These are phyloP conservation scores for Mortierella alpina DNA, from an alignment of 192 early-diverging fungal species.

Conservation along the genomic window DNA sequence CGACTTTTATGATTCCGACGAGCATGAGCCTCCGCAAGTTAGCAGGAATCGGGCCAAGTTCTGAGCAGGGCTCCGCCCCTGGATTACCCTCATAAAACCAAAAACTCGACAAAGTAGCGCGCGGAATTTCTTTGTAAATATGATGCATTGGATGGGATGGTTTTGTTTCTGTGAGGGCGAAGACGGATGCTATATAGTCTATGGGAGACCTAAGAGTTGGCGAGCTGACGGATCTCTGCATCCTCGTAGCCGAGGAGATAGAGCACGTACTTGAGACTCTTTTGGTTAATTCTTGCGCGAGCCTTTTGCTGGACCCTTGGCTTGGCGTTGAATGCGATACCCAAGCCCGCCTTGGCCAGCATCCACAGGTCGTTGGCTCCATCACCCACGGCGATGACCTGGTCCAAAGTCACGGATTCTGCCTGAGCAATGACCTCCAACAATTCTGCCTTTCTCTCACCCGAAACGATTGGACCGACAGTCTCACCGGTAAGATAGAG, in stretches of 20 bases:
- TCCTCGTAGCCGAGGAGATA: slow-evolving; percentile 91
- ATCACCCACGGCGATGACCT: slow-evolving; percentile 98
- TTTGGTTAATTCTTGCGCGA: slow-evolving; percentile 90
- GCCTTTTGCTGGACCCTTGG: slow-evolving; percentile 95
- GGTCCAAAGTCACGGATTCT: slow-evolving; percentile 85
- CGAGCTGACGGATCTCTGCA: slow-evolving; percentile 75
- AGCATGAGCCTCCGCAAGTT: slow-evolving; percentile 40
- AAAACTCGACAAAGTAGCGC: no score
- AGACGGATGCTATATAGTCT: neutral
- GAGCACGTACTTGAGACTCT: slow-evolving; percentile 89
- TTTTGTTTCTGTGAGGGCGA: no score
- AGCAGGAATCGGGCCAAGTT: slow-evolving; percentile 23
- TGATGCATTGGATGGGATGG: no score
- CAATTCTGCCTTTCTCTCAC: slow-evolving; percentile 92
- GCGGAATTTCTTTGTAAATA: no score
- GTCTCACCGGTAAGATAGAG: slow-evolving; percentile 87
- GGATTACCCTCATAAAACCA: no score
- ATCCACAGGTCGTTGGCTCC: slow-evolving; percentile 98
- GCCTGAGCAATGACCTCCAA: slow-evolving; percentile 96
- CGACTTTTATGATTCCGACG: slow-evolving; percentile 46
- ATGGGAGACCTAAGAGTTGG: slow-evolving; percentile 12
- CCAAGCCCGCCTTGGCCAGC: slow-evolving; percentile 92
- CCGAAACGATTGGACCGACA: slow-evolving; percentile 90
- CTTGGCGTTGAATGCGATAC: slow-evolving; percentile 98
- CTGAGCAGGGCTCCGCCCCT: neutral